phyloP scores from a whole-genome alignment of 768 basidiomycete species.

The Lactarius vividus region DNA sequence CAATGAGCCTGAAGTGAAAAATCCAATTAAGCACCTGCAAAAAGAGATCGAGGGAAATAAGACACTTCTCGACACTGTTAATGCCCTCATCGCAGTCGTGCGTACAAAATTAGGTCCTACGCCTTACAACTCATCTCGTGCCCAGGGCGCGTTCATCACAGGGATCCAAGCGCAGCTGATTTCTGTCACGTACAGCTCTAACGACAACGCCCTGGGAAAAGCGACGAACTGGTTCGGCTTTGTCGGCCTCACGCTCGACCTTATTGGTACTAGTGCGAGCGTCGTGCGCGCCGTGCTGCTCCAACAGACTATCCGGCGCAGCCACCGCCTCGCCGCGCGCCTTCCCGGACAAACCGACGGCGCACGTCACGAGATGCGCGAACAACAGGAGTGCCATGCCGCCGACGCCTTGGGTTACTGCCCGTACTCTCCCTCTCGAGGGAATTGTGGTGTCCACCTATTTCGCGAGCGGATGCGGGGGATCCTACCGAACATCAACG shows the following conservation, averaged over 20 bases:
- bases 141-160: slow-evolving; percentile 27
- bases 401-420: not conserved
- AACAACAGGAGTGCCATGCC: slow-evolving; percentile 1
- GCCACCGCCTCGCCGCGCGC: slow-evolving; percentile 7
- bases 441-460: not conserved
- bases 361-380: slow-evolving; percentile 11
- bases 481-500: not conserved
- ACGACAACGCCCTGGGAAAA: not conserved
- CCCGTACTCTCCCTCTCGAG: not conserved
- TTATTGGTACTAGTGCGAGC: slow-evolving; percentile 25
- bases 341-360: slow-evolving; percentile 13
- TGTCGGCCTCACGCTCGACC: slow-evolving; percentile 27
- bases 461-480: not conserved
- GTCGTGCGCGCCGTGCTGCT: slow-evolving; percentile 19
- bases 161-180: slow-evolving; percentile 26
- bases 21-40: slow-evolving; percentile 3
- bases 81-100: slow-evolving; percentile 20
- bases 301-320: slow-evolving; percentile 17
- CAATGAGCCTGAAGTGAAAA: slow-evolving; percentile 11
- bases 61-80: slow-evolving; percentile 26
- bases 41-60: slow-evolving; percentile 15
- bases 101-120: not conserved
- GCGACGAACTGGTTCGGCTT: slow-evolving; percentile 25
- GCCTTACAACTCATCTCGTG: not conserved
- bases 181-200: not conserved